phyloP scores from a whole-genome alignment of 495 filamentous ascomycete species.

The Entonaema liquescens region DNA sequence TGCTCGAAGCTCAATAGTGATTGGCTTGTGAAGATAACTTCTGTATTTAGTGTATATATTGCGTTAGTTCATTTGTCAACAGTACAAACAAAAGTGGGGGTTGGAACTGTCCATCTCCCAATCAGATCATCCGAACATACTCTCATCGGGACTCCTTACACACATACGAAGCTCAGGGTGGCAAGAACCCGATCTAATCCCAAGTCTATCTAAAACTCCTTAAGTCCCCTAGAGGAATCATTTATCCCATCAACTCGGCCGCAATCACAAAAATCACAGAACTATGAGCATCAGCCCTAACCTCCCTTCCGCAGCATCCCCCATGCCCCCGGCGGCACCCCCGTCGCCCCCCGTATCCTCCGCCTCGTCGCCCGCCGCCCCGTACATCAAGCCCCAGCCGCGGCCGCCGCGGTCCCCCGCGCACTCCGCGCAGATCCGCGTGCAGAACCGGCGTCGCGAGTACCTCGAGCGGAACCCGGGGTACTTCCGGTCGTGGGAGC shows the following conservation, averaged over 20 bases:
- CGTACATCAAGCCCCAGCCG: slow-evolving; percentile 48
- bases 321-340: slow-evolving; percentile 26
- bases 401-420: slow-evolving; percentile 49
- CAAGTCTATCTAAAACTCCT: not conserved
- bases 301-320: not conserved
- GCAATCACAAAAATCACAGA: not conserved
- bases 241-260: not conserved
- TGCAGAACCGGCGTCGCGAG: slow-evolving; percentile 55
- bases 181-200: not conserved
- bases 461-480: slow-evolving; percentile 52
- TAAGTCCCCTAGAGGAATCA: not conserved
- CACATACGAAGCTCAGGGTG: not conserved
- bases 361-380: slow-evolving; percentile 16
- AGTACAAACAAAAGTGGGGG: not conserved
- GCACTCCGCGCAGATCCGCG: slow-evolving; percentile 46
- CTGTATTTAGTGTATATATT: not conserved
- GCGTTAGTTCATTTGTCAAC: not conserved
- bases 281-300: not conserved
- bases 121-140: not conserved
- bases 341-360: slow-evolving; percentile 25
- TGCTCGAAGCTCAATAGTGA: slow-evolving; percentile 23
- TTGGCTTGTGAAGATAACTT: not conserved
- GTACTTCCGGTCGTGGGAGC: slow-evolving; percentile 53
- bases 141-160: not conserved
- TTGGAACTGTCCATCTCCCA: not conserved